phyloP scores from a whole-genome alignment of 805 yeast species.

The Suhomyces faveliae region DNA sequence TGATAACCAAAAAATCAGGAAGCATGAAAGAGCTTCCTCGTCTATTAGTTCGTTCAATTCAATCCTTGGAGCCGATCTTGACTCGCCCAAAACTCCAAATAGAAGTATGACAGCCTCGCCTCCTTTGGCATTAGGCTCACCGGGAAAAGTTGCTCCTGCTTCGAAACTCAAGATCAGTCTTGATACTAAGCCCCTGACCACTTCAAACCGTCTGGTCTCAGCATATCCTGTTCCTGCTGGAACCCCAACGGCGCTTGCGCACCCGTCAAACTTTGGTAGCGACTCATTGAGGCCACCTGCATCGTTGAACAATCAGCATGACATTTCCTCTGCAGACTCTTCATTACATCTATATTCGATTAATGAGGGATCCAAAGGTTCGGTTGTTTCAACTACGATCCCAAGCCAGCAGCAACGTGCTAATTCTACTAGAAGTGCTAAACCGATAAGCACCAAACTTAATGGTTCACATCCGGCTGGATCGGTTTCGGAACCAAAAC shows the following conservation, averaged over 20 bases:
- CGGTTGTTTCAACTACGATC: neutral
- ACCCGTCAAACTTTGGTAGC: neutral
- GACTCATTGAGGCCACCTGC: constrained; percentile 4
- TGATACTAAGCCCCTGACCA: neutral
- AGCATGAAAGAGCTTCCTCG: constrained; percentile 17
- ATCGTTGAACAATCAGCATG: neutral
- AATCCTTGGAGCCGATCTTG: constrained; percentile 2
- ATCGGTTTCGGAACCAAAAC: constrained; percentile 4
- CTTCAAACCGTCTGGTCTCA: neutral
- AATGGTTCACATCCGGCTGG: constrained; percentile 5
- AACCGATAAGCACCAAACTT: too few species aligned
- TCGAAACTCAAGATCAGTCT: neutral
- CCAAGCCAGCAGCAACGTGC: neutral
- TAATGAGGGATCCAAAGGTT: constrained; percentile 2
- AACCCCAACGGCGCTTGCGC: constrained; percentile 4
- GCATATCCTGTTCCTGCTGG: neutral
- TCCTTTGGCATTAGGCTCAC: neutral
- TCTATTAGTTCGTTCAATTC: constrained; percentile 20
- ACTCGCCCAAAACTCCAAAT: constrained; percentile 3
- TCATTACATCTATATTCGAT: constrained; percentile 7
- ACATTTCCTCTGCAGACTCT: constrained; percentile 2
- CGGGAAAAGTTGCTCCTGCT: neutral
- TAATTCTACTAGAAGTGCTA: too few species aligned
- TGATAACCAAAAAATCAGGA: constrained; percentile 13
- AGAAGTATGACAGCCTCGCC: constrained; percentile 1